Base-by-base conservation (phyloP, 2,329 filamentous ascomycete species). In the Alternaria rosae region DNA sequence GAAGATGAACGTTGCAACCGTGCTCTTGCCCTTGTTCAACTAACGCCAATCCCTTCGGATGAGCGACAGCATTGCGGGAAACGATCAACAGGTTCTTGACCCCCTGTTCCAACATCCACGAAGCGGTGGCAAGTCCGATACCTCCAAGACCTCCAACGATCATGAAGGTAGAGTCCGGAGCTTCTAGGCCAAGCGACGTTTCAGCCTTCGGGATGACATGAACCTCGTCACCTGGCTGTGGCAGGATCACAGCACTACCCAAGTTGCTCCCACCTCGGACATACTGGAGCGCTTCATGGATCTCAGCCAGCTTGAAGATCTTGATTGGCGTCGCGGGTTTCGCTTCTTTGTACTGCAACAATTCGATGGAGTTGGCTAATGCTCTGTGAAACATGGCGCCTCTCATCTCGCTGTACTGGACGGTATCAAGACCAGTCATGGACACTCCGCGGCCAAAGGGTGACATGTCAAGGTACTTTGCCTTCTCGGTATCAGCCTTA, bases 81-180 rank as follows among this genome's bases (percentile, higher is more conserved):
- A 73, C 52, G 10, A 66, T 43, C 12, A 57, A 20, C 4, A 75
- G 11, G 21, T 65, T 65, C 20, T 61, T 65, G 7, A 64, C 72
- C 3, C 70, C 70, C 12, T 62, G 26, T 30, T 56, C 35, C 12
- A 66, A 57, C 58, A 75, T 60, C 62, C 61, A 68, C 10, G 35
- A 23, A 10, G 70, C 59, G 4, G 70, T 47, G n/a, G 54, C 55
- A 25, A 66, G 57, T 20, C 72, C 71, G 20, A 74, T 30, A 4
- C 70, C 71, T n/a, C 70, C 69, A 2, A 66, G 43, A 23, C 70
- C 70, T 15, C 71, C 71, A 23, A 65, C 48, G 9, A 75, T 41
- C 2, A 75, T 8, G 51, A 72, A 75, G 5, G 71, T 57, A 12
- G 66, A 61, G n/a, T 72, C 48, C 6, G 48, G 38, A 10, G 20